Evolutionary conservation across 305 asterid genomes (phyloP).

Genomic region (Striga hermonthica): DNA sequence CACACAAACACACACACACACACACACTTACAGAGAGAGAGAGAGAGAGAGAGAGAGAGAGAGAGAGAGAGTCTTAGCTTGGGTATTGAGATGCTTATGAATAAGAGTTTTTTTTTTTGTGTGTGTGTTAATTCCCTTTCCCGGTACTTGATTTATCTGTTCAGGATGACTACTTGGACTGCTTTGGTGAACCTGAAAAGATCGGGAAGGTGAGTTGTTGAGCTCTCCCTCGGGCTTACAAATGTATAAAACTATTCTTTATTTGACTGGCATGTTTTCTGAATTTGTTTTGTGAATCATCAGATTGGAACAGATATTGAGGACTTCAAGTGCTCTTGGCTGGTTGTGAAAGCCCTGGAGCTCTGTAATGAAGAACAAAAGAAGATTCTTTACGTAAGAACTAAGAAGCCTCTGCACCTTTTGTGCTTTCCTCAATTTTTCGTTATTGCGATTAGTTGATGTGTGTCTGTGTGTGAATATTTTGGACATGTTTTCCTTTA

Average conservation of each 20-base stretch:
- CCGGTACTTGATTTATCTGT: constrained; percentile 20
- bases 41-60: too few species aligned
- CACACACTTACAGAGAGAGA: too few species aligned
- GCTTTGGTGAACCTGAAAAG: constrained; percentile 72
- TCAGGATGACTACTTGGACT: constrained; percentile 82
- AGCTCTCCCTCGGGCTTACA: not conserved
- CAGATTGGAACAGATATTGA: constrained; percentile 96
- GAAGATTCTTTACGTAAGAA: constrained; percentile 61
- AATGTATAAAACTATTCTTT: too few species aligned
- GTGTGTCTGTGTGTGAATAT: constrained; percentile 5
- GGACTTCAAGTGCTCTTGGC: constrained; percentile 96
- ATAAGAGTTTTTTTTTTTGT: not conserved
- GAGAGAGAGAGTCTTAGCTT: too few species aligned
- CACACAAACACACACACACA: not conserved
- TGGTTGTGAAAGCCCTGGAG: constrained; percentile 94
- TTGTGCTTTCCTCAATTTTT: not conserved
- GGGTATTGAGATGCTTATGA: not conserved
- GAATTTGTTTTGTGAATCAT: constrained; percentile 28
- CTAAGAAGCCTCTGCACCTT: constrained; percentile 14
- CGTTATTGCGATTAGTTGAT: not conserved
- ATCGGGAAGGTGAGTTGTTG: constrained; percentile 64
- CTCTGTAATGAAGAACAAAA: constrained; percentile 73
- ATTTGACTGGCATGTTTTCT: too few species aligned
- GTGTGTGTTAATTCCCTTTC: not conserved
- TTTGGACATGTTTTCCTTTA: constrained; percentile 17